Evolutionary conservation across 2,329 filamentous ascomycete genomes (phyloP).

Genomic region (Colletotrichum trifolii): DNA sequence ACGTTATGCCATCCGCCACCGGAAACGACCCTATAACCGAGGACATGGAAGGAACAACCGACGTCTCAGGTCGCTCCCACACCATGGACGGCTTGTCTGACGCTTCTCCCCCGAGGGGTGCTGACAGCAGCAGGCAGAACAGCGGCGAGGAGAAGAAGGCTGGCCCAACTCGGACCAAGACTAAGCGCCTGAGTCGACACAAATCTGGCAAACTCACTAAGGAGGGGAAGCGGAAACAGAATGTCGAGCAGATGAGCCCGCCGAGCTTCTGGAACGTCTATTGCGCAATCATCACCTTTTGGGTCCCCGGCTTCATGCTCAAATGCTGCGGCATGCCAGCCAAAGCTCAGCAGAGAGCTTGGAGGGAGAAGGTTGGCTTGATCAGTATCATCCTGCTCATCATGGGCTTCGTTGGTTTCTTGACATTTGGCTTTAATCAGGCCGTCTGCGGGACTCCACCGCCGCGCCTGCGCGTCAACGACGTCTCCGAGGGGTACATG

Average conservation of each 20-base stretch:
- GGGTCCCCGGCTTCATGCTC: slow-evolving; percentile 87
- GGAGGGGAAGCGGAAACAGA: slow-evolving; percentile 62
- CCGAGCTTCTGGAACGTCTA: slow-evolving; percentile 96
- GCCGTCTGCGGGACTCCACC: slow-evolving; percentile 83
- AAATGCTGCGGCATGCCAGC: slow-evolving; percentile 86
- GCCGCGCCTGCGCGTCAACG: slow-evolving; percentile 81
- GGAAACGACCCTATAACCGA: slow-evolving; percentile 91
- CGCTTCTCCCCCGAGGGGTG: slow-evolving; percentile 46
- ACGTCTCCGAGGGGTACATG: slow-evolving; percentile 86
- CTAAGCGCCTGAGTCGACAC: slow-evolving; percentile 53
- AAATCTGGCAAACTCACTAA: slow-evolving; percentile 75
- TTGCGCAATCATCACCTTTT: slow-evolving; percentile 93
- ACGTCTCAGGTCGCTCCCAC: slow-evolving; percentile 56
- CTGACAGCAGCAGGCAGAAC: slow-evolving; percentile 44
- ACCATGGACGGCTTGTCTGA: slow-evolving; percentile 60
- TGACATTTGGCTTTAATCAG: slow-evolving; percentile 96
- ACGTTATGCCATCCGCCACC: slow-evolving; percentile 87
- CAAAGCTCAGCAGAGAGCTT: slow-evolving; percentile 89
- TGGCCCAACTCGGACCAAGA: slow-evolving; percentile 41
- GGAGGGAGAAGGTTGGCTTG: slow-evolving; percentile 97
- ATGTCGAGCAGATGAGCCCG: slow-evolving; percentile 75
- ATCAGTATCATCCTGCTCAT: slow-evolving; percentile 93
- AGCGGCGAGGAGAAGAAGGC: slow-evolving; percentile 53
- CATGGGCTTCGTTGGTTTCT: slow-evolving; percentile 89
- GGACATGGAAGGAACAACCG: slow-evolving; percentile 74